phyloP scores from a whole-genome alignment of 2,329 filamentous ascomycete species.

The Cordyceps militaris region DNA sequence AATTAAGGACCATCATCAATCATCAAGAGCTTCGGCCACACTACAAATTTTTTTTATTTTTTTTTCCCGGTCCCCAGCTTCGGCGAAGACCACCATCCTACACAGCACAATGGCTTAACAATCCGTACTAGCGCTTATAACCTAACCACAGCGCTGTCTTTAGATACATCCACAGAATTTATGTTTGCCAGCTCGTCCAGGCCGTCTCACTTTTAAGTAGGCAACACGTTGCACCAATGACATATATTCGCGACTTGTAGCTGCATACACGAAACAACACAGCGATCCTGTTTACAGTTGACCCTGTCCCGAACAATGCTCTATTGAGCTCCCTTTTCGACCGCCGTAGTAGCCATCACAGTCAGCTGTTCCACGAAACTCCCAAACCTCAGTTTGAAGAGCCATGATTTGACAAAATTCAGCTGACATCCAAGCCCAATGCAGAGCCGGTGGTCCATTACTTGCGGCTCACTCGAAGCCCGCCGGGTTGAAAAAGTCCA shows the following conservation, averaged over 20 bases:
- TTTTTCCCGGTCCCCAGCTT: too few relatives aligned
- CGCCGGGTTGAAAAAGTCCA: too few relatives aligned
- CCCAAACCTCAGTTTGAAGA: neutral
- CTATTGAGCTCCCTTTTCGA: neutral
- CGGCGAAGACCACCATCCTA: too few relatives aligned
- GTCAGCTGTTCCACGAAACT: neutral
- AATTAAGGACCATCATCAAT: too few relatives aligned
- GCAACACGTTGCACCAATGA: neutral
- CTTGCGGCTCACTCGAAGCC: too few relatives aligned
- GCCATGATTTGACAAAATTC: neutral
- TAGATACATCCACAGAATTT: too few relatives aligned
- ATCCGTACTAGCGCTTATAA: too few relatives aligned
- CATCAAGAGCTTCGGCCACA: too few relatives aligned
- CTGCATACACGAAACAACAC: neutral
- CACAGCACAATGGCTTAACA: too few relatives aligned
- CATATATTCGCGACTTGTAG: neutral
- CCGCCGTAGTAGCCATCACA: neutral
- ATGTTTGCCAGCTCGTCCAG: too few relatives aligned
- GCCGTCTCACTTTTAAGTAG: neutral
- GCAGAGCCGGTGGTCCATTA: neutral
- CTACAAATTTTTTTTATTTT: too few relatives aligned
- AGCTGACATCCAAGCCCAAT: neutral
- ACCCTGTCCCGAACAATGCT: neutral
- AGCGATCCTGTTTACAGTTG: neutral
- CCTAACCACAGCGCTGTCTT: too few relatives aligned